phyloP scores from a whole-genome alignment of 2,329 filamentous ascomycete species.

The Diaporthe humulicola region DNA sequence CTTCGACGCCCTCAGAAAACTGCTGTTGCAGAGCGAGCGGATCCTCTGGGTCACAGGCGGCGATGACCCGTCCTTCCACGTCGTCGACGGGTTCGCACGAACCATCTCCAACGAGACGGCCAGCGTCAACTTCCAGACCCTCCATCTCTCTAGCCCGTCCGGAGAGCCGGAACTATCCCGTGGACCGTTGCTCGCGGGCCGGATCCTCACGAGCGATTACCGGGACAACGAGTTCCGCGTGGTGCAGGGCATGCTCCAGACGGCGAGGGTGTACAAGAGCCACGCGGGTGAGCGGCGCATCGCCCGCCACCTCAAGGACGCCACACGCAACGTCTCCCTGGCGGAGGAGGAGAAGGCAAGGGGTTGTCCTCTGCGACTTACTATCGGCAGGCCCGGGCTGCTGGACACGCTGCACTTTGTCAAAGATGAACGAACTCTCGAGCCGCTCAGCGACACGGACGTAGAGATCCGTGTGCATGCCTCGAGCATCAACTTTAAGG shows the following conservation, averaged over 20 bases:
- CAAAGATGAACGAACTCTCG: not conserved
- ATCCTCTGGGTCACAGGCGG: not conserved
- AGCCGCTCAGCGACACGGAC: not conserved
- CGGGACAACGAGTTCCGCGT: too few relatives aligned
- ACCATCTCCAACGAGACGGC: not conserved
- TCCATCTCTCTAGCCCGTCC: not conserved
- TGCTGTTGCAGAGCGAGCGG: not conserved
- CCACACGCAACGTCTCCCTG: too few relatives aligned
- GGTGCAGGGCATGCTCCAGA: too few relatives aligned
- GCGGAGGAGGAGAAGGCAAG: not conserved
- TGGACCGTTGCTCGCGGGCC: too few relatives aligned
- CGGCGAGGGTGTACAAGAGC: too few relatives aligned
- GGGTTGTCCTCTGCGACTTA: not conserved
- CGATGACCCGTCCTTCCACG: not conserved
- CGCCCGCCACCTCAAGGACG: not conserved
- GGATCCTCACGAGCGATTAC: too few relatives aligned
- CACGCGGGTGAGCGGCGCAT: not conserved
- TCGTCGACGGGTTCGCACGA: not conserved
- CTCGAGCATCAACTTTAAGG: not conserved
- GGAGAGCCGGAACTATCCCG: too few relatives aligned
- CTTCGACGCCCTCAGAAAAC: not conserved
- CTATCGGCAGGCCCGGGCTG: not conserved
- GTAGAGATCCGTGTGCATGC: not conserved
- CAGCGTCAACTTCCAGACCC: not conserved
- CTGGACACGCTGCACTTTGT: not conserved